A percentile compares a stretch with the other conserved stretches of the same genome.
Conservation (phyloP, 441 rosid species). For the Erysimum pusillum region DNA sequence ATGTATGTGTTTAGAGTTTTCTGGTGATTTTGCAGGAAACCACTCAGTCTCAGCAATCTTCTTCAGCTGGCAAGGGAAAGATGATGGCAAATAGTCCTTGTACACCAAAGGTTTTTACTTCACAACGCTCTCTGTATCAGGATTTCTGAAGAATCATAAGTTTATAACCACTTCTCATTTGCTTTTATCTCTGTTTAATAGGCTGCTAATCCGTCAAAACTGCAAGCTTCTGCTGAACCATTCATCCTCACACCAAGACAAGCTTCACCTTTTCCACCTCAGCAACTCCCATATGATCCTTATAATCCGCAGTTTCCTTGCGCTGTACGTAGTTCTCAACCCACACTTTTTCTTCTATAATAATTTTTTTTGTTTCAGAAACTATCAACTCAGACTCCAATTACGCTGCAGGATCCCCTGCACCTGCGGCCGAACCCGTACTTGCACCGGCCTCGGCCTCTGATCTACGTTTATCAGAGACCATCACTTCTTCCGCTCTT, state of each 20-base stretch:
- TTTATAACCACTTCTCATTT: not conserved
- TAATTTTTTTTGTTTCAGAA: constrained; percentile 5
- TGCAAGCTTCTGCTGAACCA: constrained; percentile 42
- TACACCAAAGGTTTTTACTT: constrained; percentile 42
- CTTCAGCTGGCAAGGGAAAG: constrained; percentile 39
- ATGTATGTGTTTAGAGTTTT: constrained; percentile 13
- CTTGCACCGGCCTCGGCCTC: constrained; percentile 22
- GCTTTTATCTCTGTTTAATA: constrained; percentile 18
- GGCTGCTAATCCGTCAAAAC: constrained; percentile 34
- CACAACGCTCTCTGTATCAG: not conserved
- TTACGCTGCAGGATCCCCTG: constrained; percentile 30
- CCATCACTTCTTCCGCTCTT: constrained; percentile 15
- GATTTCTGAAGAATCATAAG: constrained; percentile 7
- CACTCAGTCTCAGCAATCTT: constrained; percentile 29
- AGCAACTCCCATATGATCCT: constrained; percentile 28
- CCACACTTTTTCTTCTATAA: constrained; percentile 10
- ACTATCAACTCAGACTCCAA: constrained; percentile 4
- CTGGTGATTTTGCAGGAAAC: constrained; percentile 39
- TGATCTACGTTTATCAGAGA: constrained; percentile 15
- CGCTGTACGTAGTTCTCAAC: constrained; percentile 32
- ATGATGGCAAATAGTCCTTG: constrained; percentile 24
- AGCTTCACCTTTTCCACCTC: constrained; percentile 35
- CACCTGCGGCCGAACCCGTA: constrained; percentile 8
- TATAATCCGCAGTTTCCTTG: constrained; percentile 5
- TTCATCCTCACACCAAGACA: constrained; percentile 32